phyloP scores from a whole-genome alignment of 208 protist genomes.

The Herpetomonas tarakana region DNA sequence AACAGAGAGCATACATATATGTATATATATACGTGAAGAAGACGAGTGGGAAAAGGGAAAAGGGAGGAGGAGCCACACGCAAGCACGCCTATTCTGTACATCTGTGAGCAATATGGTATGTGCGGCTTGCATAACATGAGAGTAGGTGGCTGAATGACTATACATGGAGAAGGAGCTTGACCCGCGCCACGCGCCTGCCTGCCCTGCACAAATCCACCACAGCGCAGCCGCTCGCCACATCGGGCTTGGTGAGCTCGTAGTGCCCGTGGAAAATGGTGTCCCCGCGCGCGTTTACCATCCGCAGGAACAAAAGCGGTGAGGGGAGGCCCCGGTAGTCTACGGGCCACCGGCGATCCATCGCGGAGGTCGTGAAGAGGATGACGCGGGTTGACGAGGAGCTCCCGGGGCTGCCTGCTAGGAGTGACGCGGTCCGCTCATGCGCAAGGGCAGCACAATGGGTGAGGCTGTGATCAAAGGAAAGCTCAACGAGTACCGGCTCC shows the following conservation, averaged over 20 bases:
- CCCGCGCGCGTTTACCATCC: not conserved
- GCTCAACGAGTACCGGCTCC: too few relatives aligned
- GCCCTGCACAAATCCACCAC: not conserved
- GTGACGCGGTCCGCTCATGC: not conserved
- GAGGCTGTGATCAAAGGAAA: too few relatives aligned
- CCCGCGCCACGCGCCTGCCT: not conserved
- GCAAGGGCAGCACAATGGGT: not conserved
- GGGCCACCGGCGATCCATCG: not conserved
- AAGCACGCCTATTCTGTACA: too few relatives aligned
- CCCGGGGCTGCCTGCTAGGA: not conserved
- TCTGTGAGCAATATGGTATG: too few relatives aligned
- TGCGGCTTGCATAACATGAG: too few relatives aligned
- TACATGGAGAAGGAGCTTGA: conserved; percentile 1
- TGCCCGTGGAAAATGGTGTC: not conserved
- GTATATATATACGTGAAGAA: not conserved
- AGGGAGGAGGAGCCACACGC: too few relatives aligned
- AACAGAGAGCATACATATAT: too few relatives aligned
- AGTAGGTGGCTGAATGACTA: not conserved
- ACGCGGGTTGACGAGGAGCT: not conserved
- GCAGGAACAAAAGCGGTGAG: not conserved
- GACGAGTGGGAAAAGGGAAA: too few relatives aligned
- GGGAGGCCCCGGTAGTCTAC: not conserved
- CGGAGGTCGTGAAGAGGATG: not conserved
- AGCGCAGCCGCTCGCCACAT: not conserved
- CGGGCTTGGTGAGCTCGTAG: not conserved